Evolutionary conservation across 371 early-diverging fungal genomes (phyloP), one percentile per base, ranked within the genome.

Genomic region (Batrachochytrium dendrobatidis): DNA sequence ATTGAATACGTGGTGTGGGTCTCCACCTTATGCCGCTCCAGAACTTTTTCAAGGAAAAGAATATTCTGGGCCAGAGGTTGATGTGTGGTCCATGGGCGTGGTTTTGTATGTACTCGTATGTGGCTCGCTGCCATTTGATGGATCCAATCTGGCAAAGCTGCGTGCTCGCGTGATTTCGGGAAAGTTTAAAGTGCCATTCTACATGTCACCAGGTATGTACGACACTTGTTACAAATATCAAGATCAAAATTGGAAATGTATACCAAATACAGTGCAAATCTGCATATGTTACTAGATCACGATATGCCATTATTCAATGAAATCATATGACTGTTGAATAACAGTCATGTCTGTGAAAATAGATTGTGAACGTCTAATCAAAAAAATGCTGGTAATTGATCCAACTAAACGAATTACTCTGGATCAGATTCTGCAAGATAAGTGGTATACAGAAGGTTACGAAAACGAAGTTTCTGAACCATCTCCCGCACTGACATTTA

Each of bases 1-100:
- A 35, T 58, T 86, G 29, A 79, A 78, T 52, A 87, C 86, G 6
- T 86, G 78, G 84, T 87, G 86, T 63, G 86, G 88, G 6, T 76
- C 76, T 29, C 79, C 85, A 10, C 79, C 78, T 1, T 85, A 84
- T 61, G 73, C 75, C 20, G 81, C 81, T 10, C 82, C 82, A 7
- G 83, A 83, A 53, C 59, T 77, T 50, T 77, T 77, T 51, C 78
- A 77, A 64, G 65, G 80, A 5, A 75, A 69, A 49, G 75, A 73
- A 53, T 83, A 81, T 56, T 33, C 61, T 28, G 84, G 82, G 0
- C 84, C 84, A 3, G 81, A 82, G 64, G 79, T 81, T 7, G 84
- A 83, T 58, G 68, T 82, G 31, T 83, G 84, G 84, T 69, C 71
- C 29, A 51, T 83, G 15, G 84, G 84, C 0, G 79, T 81, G n/a